Evolutionary conservation across 441 rosid genomes (phyloP).

Genomic region (Dalechampia spathulata): DNA sequence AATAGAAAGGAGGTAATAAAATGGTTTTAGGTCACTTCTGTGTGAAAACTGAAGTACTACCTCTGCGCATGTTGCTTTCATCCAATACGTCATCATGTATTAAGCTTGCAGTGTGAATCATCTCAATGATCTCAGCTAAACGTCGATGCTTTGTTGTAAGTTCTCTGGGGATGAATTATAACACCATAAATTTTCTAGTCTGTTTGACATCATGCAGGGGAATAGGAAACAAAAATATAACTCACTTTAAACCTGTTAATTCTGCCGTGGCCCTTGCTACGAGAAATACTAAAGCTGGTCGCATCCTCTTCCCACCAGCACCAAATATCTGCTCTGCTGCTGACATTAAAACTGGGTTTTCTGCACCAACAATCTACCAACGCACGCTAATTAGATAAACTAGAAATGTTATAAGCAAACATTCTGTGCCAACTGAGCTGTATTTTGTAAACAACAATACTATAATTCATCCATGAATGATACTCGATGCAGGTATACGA

Average conservation of each 20-base stretch:
- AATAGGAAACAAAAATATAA: conserved; percentile 7
- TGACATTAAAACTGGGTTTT: conserved; percentile 84
- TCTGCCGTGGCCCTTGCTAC: conserved; percentile 92
- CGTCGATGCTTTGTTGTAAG: conserved; percentile 70
- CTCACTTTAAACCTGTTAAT: conserved; percentile 60
- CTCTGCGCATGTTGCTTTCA: conserved; percentile 91
- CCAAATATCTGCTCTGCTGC: conserved; percentile 95
- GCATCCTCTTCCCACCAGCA: conserved; percentile 98
- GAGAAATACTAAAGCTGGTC: conserved; percentile 89
- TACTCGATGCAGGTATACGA: too few relatives aligned
- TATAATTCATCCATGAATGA: too few relatives aligned
- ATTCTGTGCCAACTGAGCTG: background rate
- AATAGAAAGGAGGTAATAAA: too few relatives aligned
- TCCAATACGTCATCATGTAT: conserved; percentile 92
- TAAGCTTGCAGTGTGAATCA: conserved; percentile 97
- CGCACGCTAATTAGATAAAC: conserved; percentile 25
- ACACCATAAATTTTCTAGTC: conserved; percentile 10
- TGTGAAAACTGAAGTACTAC: conserved; percentile 23
- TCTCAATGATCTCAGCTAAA: conserved; percentile 92
- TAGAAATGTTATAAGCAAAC: background rate
- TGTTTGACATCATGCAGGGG: conserved; percentile 1
- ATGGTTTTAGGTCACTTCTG: too few relatives aligned
- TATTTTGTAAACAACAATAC: background rate
- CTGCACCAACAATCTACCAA: conserved; percentile 87
- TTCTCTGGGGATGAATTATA: conserved; percentile 42